These are phyloP conservation scores for Avena atlantica DNA, from an alignment of 176 grass and related monocot genomes.

Conservation along the genomic window DNA sequence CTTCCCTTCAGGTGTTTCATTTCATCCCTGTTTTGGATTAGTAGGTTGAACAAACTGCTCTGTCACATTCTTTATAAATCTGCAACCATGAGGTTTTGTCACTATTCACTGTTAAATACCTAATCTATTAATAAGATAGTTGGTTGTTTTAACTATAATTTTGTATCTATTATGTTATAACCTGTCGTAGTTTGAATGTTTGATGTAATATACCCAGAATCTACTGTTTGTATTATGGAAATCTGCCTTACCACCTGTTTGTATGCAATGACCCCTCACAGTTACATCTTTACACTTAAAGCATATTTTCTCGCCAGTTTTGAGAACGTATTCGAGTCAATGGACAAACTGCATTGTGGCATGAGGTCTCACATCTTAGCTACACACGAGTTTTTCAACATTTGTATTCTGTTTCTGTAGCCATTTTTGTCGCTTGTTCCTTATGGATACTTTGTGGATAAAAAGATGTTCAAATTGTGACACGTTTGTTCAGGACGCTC, in stretches of 20 bases:
- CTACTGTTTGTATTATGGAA: slow-evolving; percentile 7
- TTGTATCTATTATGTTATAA: background rate
- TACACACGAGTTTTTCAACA: slow-evolving; percentile 11
- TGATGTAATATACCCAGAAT: background rate
- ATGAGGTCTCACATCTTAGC: background rate
- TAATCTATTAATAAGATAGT: slow-evolving; percentile 26
- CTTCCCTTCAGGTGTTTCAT: slow-evolving; percentile 13
- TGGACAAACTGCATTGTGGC: slow-evolving; percentile 13
- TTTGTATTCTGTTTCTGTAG: background rate
- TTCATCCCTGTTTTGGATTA: slow-evolving; percentile 33
- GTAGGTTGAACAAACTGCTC: background rate
- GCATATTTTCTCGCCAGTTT: background rate
- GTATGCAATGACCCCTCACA: background rate
- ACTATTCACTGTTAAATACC: slow-evolving; percentile 22
- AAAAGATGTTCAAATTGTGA: background rate
- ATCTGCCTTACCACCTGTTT: background rate
- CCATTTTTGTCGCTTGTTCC: background rate
- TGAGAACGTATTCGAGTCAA: background rate
- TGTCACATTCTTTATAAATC: background rate
- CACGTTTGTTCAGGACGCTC: slow-evolving; percentile 8
- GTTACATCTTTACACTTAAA: background rate
- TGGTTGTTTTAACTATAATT: background rate
- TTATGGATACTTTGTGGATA: background rate
- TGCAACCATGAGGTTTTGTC: background rate
- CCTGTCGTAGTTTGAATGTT: slow-evolving; percentile 36